Base-by-base conservation (phyloP, 139 green algal genomes). In the Closterium sp. region DNA sequence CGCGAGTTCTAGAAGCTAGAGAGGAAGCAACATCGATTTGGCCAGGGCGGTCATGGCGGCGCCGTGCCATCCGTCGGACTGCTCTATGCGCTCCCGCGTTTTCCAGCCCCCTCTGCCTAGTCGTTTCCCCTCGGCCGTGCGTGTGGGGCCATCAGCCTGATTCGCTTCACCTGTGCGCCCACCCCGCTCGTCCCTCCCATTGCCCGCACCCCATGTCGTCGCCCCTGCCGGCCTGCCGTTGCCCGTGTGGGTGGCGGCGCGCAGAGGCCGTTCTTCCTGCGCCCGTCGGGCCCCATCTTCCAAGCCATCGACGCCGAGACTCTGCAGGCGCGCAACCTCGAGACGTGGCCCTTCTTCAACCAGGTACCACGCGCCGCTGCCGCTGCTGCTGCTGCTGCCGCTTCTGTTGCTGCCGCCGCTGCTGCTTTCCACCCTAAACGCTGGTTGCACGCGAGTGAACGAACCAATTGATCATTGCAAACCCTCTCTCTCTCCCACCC, bases 311-410 rank as follows among this genome's bases (percentile, higher is more conserved):
- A 98, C 89, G 93, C 91, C 4, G 91, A 84, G 3, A 97, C 95
- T 4, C 90, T 97, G 34, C 94, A 94, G n/a, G 97, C 97, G 0
- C 87, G 92, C 69, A 98, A 98, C 94, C 88, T 94, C 84, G 97
- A 98, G 93, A 96, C 96, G 0, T 95, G 87, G 31, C 97, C 97
- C 2, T 96, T 98, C 36, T 98, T 97, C 93, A 98, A 98, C 91
- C 92, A 96, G 95, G 96, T 97, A 35, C 28, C 92, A 76, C 43
- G 10, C 32, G 25, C 84, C 84, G 23, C 84, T 33, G 84, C 31
- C 19, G 83, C 4, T 66, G 38, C 38, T 66, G 38, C 38, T 66
- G 38, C 38, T 66, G 43, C 43, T 69, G 43, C 43, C 43, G 43
- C 23, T 69, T 12, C 43, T 69, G 43, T 69, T 16, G 43, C 43